phyloP scores from a whole-genome alignment of 495 filamentous ascomycete genomes.

The Xylaria grammica region DNA sequence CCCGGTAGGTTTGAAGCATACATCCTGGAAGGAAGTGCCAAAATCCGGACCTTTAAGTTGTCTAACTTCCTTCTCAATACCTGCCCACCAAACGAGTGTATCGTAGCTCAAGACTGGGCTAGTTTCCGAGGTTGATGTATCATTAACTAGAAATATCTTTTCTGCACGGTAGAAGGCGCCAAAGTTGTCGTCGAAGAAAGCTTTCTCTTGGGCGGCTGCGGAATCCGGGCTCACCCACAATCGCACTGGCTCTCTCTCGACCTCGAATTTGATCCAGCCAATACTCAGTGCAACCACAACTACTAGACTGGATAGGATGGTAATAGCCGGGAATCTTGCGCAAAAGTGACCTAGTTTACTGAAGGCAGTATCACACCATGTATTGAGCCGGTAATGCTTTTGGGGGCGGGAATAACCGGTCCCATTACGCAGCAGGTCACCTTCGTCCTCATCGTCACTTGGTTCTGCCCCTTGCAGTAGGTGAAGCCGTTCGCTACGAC shows the following conservation, averaged over 20 bases:
- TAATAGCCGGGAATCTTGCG: constrained; percentile 82
- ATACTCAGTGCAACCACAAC: constrained; percentile 77
- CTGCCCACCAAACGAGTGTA: constrained; percentile 92
- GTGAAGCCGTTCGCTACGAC: constrained; percentile 77
- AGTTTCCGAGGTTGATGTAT: constrained; percentile 64
- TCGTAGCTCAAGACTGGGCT: constrained; percentile 86
- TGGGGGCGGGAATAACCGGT: constrained; percentile 73
- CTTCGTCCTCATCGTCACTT: constrained; percentile 91
- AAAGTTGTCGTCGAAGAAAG: constrained; percentile 93
- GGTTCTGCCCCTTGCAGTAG: constrained; percentile 82
- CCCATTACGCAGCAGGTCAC: constrained; percentile 73
- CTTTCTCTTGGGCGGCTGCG: constrained; percentile 87
- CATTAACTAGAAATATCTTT: constrained; percentile 92
- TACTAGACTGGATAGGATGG: constrained; percentile 72
- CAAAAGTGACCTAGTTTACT: constrained; percentile 79
- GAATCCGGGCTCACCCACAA: constrained; percentile 96
- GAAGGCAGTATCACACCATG: constrained; percentile 77
- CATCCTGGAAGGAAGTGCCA: constrained; percentile 72
- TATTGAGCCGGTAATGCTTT: constrained; percentile 78
- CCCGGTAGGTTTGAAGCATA: constrained; percentile 93
- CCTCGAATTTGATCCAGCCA: constrained; percentile 83
- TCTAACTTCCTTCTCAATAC: constrained; percentile 76
- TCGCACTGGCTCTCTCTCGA: constrained; percentile 88
- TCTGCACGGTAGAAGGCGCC: constrained; percentile 95
- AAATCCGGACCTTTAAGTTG: constrained; percentile 68